phyloP scores from a whole-genome alignment of 257 asterid species.

The Salvia miltiorrhiza region DNA sequence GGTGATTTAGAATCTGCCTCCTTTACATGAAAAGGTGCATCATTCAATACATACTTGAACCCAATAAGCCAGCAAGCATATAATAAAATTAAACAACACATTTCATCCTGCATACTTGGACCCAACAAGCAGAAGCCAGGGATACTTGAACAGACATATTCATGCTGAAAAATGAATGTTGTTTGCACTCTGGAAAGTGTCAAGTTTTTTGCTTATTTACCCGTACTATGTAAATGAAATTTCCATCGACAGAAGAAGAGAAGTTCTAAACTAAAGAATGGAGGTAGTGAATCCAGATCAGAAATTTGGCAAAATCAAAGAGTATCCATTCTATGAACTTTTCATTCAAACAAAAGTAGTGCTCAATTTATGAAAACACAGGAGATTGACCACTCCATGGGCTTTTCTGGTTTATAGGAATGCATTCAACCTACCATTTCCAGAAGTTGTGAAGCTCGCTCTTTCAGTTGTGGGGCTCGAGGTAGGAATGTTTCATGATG shows the following conservation, averaged over 20 bases:
- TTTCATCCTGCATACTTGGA: not conserved
- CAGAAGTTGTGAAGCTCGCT: constrained; percentile 90
- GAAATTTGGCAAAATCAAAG: not conserved
- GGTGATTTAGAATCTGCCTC: not conserved
- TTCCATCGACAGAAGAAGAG: too few species aligned
- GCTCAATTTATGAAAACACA: constrained; percentile 10
- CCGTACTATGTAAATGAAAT: too few species aligned
- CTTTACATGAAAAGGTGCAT: not conserved
- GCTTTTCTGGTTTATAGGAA: constrained; percentile 3
- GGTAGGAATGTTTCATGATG: constrained; percentile 98
- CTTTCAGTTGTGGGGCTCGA: constrained; percentile 97
- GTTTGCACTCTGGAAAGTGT: not conserved
- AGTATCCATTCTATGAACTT: not conserved
- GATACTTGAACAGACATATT: not conserved
- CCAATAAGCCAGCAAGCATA: not conserved
- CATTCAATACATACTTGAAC: too few species aligned
- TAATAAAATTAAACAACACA: not conserved
- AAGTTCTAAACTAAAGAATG: not conserved
- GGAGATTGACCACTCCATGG: constrained; percentile 8
- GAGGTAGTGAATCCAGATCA: not conserved
- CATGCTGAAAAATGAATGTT: not conserved
- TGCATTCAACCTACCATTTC: constrained; percentile 68
- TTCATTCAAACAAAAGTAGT: constrained; percentile 8
- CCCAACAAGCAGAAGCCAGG: not conserved
- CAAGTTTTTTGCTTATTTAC: not conserved